A percentile compares a stretch with the other conserved stretches of the same genome.
Conservation (phyloP, 2,329 filamentous ascomycete genomes). For the Lasiodiplodia theobromae region DNA sequence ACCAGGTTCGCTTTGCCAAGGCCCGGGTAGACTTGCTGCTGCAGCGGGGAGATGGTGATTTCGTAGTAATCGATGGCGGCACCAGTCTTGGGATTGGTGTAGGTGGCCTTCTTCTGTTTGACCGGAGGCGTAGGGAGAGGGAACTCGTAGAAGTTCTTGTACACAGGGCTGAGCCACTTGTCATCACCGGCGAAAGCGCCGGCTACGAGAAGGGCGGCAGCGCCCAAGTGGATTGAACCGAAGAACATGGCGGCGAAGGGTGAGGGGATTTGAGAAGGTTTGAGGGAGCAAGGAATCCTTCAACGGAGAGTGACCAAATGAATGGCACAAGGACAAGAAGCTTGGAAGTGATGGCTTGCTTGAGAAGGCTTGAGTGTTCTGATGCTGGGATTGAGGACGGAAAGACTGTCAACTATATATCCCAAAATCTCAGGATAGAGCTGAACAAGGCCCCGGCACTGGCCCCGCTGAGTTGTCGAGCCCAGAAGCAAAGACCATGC, state of each 20-base stretch:
- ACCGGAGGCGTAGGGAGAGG: slow-evolving; percentile 56
- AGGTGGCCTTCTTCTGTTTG: slow-evolving; percentile 50
- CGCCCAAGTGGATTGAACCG: slow-evolving; percentile 6
- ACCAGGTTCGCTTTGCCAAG: slow-evolving; percentile 49
- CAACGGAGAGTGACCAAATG: neutral
- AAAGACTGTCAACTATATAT: neutral
- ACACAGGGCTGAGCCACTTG: slow-evolving; percentile 45
- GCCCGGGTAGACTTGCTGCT: slow-evolving; percentile 53
- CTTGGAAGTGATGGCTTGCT: slow-evolving; percentile 11
- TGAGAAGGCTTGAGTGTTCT: slow-evolving; percentile 10
- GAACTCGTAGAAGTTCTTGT: slow-evolving; percentile 48
- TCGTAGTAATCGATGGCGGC: slow-evolving; percentile 57
- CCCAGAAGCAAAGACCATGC: slow-evolving; percentile 11
- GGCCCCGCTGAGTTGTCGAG: neutral
- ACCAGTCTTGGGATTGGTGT: slow-evolving; percentile 45
- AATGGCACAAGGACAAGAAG: neutral
- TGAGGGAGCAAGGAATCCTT: neutral
- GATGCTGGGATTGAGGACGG: neutral
- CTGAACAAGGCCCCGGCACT: neutral
- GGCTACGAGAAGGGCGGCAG: slow-evolving; percentile 4
- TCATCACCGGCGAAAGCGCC: slow-evolving; percentile 15
- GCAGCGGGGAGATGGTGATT: slow-evolving; percentile 50
- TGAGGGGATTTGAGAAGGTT: slow-evolving; percentile 17
- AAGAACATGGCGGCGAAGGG: neutral
- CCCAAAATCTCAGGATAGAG: neutral